Evolutionary conservation across 805 yeast species (phyloP).

Genomic region (Grigorovia humatica): DNA sequence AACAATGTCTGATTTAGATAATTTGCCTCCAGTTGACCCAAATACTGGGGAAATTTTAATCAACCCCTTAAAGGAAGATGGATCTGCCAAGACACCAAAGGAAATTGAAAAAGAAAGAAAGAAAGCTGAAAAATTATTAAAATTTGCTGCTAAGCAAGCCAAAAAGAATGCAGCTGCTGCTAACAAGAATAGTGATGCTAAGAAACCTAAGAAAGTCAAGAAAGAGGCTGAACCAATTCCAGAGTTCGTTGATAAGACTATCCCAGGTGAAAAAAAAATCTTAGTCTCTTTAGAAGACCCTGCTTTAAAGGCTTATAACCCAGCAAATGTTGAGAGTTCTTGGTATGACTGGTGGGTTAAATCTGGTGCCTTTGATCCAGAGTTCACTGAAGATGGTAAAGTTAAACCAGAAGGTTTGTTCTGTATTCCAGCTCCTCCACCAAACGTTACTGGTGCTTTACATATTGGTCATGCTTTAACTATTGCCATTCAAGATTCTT

Average conservation of each 20-base stretch:
- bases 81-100: slow-evolving; percentile 58
- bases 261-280: slow-evolving; percentile 83
- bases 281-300: slow-evolving; percentile 85
- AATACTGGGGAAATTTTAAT: slow-evolving; percentile 29
- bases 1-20: slow-evolving; percentile 24
- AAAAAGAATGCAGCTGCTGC: slow-evolving; percentile 37
- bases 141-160: slow-evolving; percentile 74
- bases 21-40: slow-evolving; percentile 29
- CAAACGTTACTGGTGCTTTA: slow-evolving; percentile 95
- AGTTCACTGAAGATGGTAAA: slow-evolving; percentile 63
- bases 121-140: slow-evolving; percentile 79
- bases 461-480: slow-evolving; percentile 98
- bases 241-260: slow-evolving; percentile 77
- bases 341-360: slow-evolving; percentile 98
- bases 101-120: slow-evolving; percentile 79
- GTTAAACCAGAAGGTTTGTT: slow-evolving; percentile 75
- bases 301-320: slow-evolving; percentile 87
- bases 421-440: slow-evolving; percentile 97
- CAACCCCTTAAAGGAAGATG: slow-evolving; percentile 31
- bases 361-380: slow-evolving; percentile 82
- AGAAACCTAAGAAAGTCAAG: slow-evolving; percentile 48
- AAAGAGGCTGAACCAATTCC: slow-evolving; percentile 63
- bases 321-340: slow-evolving; percentile 85
- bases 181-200: slow-evolving; percentile 50
- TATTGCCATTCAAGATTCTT: slow-evolving; percentile 82